Evolutionary conservation across 495 filamentous ascomycete species (phyloP), one percentile per base, ranked within the genome.

Genomic region (Sordaria brevicollis): DNA sequence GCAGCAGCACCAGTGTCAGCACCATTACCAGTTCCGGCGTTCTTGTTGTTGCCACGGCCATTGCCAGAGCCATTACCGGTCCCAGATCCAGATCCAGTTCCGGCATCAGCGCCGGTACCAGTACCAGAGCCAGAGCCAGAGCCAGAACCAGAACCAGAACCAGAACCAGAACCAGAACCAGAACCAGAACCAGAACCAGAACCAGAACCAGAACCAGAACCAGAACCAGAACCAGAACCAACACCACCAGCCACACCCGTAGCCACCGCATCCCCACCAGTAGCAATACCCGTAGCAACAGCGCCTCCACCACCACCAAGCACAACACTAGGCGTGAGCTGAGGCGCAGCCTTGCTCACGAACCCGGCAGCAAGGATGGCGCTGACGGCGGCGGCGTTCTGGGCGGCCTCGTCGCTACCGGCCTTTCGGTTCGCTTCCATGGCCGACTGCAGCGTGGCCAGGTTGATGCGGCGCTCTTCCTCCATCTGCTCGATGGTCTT

Each of bases 371-470:
- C 71, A 1, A 76, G 67, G 13, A 77, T 70, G 11, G 76, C 71
- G 10, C 67, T 43, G 6, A 79, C 78, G 17, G 72, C 79, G 0
- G 77, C 80, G 21, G 70, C 70, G 49, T 76, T 76, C 72, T 81
- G 75, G 15, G 76, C 49, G 0, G 74, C 77, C 68, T 79, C 70
- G 6, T 68, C 66, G 13, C 68, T 57, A 0, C 82, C 82, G 1
- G 78, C 79, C 7, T 78, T 70, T 41, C 80, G 75, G 73, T 77
- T 81, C 10, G 78, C 81, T 31, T 76, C 69, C 0, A 81, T 31
- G 39, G 81, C 81, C 0, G 67, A 76, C 3, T 78, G 75, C 25
- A 83, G 74, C 35, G 82, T 81, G 34, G 70, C 65, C 7, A 79
- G 35, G 71, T 83, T 81, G 37, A 74, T 35, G 1, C 69, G 66